Evolutionary conservation across 2,329 filamentous ascomycete genomes (phyloP).

Genomic region (Penicillium sclerotigenum): DNA sequence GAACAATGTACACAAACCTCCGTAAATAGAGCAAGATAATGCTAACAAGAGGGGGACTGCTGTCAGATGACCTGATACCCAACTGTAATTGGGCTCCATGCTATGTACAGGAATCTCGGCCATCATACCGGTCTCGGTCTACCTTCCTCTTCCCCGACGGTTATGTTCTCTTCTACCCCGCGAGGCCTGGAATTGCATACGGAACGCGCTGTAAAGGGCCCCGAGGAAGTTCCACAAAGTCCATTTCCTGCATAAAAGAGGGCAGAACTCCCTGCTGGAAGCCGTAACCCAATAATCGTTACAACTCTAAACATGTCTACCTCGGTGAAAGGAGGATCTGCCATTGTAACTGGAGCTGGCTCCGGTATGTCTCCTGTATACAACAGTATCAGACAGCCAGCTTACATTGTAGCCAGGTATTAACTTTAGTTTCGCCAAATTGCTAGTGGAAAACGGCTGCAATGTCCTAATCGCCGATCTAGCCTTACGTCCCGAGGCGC

Average conservation of each 20-base stretch:
- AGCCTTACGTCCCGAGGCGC: constrained; percentile 45
- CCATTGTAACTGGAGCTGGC: constrained; percentile 55
- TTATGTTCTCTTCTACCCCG: constrained; percentile 8
- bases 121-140: constrained; percentile 13
- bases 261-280: background rate
- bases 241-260: constrained; percentile 14
- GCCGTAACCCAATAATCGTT: background rate
- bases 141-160: constrained; percentile 8
- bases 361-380: constrained; percentile 41
- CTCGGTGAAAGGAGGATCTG: constrained; percentile 47
- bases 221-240: constrained; percentile 15
- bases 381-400: background rate
- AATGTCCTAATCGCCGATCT: constrained; percentile 49
- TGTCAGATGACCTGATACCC: background rate
- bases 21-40: background rate
- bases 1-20: background rate
- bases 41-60: background rate
- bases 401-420: constrained; percentile 37
- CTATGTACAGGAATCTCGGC: constrained; percentile 4
- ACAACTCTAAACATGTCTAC: constrained; percentile 31
- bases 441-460: constrained; percentile 45
- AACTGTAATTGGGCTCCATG: background rate
- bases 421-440: constrained; percentile 45
- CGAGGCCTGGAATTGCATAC: constrained; percentile 9
- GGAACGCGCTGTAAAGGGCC: constrained; percentile 12